These are phyloP conservation scores for Globisporangium solare DNA, from an alignment of 352 stramenopile genomes.

Conservation along the genomic window DNA sequence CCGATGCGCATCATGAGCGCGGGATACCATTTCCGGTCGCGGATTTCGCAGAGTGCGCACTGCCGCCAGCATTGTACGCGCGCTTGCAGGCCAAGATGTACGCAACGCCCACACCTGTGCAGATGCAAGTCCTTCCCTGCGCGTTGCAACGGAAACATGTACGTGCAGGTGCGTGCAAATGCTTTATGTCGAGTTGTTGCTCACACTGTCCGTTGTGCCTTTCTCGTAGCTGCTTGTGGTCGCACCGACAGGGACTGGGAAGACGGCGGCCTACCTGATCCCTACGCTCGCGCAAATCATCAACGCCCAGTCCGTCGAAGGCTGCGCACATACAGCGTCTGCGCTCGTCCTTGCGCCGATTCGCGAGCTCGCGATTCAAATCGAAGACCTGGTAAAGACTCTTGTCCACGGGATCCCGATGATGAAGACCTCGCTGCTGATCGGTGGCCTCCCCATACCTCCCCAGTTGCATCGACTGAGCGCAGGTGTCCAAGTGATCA, in stretches of 20 bases:
- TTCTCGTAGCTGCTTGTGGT: slow-evolving; percentile 39
- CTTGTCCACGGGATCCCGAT: slow-evolving; percentile 47
- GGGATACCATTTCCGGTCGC: slow-evolving; percentile 13
- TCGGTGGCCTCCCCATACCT: slow-evolving; percentile 62
- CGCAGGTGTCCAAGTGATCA: slow-evolving; percentile 52
- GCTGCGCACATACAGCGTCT: slow-evolving; percentile 10
- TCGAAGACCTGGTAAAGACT: slow-evolving; percentile 52
- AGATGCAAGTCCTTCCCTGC: slow-evolving; percentile 72
- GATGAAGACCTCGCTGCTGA: slow-evolving; percentile 65
- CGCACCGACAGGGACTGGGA: slow-evolving; percentile 65
- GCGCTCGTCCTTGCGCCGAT: slow-evolving; percentile 57
- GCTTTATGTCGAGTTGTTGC: not conserved
- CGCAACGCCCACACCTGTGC: slow-evolving; percentile 52
- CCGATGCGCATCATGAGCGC: not conserved
- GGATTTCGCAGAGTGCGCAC: slow-evolving; percentile 16
- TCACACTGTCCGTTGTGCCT: slow-evolving; percentile 1
- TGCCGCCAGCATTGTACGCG: slow-evolving; percentile 24
- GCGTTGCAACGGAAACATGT: slow-evolving; percentile 37
- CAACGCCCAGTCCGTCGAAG: not conserved
- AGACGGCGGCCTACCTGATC: slow-evolving; percentile 65
- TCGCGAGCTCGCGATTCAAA: slow-evolving; percentile 71
- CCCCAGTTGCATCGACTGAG: slow-evolving; percentile 60
- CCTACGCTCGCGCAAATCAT: slow-evolving; percentile 42
- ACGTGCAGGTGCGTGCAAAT: slow-evolving; percentile 10
- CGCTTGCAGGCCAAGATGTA: slow-evolving; percentile 38